phyloP scores from a whole-genome alignment of 2,329 filamentous ascomycete genomes.

The Venturia asperata region DNA sequence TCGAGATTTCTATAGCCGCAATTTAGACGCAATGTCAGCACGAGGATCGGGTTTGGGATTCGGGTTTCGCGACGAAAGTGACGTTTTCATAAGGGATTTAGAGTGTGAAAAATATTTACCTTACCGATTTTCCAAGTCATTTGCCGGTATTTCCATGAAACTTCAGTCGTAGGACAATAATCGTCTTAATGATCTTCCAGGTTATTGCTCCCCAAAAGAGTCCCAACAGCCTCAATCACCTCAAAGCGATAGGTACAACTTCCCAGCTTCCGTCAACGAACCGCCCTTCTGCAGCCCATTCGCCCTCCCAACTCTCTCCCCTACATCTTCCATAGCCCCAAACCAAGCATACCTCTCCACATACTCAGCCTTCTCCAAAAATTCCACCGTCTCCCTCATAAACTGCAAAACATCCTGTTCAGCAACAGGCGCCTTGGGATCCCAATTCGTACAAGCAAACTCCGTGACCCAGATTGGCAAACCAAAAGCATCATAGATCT shows the following conservation, averaged over 20 bases:
- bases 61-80: no score
- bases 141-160: no score
- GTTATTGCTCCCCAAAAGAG: no score
- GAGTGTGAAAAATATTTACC: no score
- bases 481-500: slow-evolving; percentile 7
- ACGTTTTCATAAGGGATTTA: no score
- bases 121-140: no score
- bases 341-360: slow-evolving; percentile 17
- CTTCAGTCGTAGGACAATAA: no score
- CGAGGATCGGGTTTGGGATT: no score
- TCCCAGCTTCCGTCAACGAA: slow-evolving; percentile 4
- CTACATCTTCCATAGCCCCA: slow-evolving; percentile 16
- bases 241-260: slow-evolving; percentile 1
- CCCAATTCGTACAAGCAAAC: slow-evolving; percentile 11
- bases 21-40: no score
- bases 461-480: slow-evolving; percentile 15
- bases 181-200: no score
- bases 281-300: slow-evolving; percentile 12
- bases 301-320: background rate
- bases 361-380: slow-evolving; percentile 9
- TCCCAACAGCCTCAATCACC: no score
- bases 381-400: slow-evolving; percentile 13
- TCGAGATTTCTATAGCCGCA: no score
- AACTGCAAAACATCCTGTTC: slow-evolving; percentile 11
- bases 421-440: background rate